A percentile compares a stretch with the other conserved stretches of the same genome.
Conservation (phyloP, 2,329 filamentous ascomycete species). For the Arachnomyces sp. region DNA sequence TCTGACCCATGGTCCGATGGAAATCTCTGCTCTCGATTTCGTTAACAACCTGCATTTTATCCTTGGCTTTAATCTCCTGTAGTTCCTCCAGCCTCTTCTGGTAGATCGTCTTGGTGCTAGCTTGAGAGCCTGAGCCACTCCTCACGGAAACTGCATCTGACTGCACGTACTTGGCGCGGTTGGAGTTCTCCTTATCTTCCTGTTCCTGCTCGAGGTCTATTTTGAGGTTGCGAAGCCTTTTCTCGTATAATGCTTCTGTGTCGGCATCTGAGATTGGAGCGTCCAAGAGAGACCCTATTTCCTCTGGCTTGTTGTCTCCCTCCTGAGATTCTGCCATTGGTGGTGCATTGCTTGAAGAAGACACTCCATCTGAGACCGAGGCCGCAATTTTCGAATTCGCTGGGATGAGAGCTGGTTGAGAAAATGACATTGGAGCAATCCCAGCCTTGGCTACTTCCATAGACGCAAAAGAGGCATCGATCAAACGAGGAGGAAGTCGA, state of each 20-base stretch:
- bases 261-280: too few species aligned
- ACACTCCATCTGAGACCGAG: too few species aligned
- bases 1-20: constrained; percentile 25
- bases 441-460: constrained; percentile 1
- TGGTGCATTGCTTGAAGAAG: neutral
- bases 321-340: constrained; percentile 1
- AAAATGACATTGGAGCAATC: constrained; percentile 6
- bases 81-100: constrained; percentile 10
- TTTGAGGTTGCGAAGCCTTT: too few species aligned
- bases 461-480: constrained; percentile 12
- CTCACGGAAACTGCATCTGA: neutral
- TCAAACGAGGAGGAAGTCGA: neutral
- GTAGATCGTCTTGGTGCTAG: constrained; percentile 3
- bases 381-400: neutral
- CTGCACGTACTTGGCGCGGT: neutral
- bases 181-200: too few species aligned
- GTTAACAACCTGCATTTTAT: constrained; percentile 7
- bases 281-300: too few species aligned
- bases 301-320: too few species aligned
- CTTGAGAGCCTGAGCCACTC: neutral
- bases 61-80: constrained; percentile 9
- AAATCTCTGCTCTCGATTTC: constrained; percentile 20
- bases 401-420: constrained; percentile 17
- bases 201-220: too few species aligned
- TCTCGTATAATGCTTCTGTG: too few species aligned